phyloP scores from a whole-genome alignment of 805 yeast genomes.

The Saturnispora quitensis region DNA sequence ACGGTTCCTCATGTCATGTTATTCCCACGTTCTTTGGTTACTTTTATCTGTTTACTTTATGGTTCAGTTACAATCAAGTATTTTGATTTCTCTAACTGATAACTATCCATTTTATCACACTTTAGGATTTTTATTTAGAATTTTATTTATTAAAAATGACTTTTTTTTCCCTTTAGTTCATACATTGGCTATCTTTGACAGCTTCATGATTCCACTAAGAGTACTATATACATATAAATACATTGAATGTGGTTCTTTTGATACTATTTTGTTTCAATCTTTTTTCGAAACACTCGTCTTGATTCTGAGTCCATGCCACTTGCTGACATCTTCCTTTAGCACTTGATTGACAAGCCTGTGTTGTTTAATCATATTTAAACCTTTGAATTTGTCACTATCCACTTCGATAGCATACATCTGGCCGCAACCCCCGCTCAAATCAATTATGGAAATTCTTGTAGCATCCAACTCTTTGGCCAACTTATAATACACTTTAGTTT shows the following conservation, averaged over 20 bases:
- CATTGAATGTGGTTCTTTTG: background rate
- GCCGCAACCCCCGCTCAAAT: slow-evolving; percentile 94
- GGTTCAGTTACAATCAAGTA: background rate
- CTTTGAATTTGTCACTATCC: slow-evolving; percentile 66
- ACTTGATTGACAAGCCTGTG: slow-evolving; percentile 81
- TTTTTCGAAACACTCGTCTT: slow-evolving; percentile 49
- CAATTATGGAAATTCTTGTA: slow-evolving; percentile 53
- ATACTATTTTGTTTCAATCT: background rate
- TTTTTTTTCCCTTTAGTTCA: background rate
- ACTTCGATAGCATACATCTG: slow-evolving; percentile 90
- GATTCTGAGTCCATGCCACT: slow-evolving; percentile 94
- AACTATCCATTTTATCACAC: background rate
- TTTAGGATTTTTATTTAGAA: background rate
- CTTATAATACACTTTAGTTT: slow-evolving; percentile 49
- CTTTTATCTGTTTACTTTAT: background rate
- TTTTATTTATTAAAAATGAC: background rate
- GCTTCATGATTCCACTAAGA: background rate
- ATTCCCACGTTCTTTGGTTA: background rate
- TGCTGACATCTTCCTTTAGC: slow-evolving; percentile 72
- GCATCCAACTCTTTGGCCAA: slow-evolving; percentile 54
- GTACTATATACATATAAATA: slow-evolving; percentile 1
- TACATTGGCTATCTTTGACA: background rate
- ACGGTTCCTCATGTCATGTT: background rate
- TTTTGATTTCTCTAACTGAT: background rate
- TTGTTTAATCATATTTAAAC: slow-evolving; percentile 79